Evolutionary conservation across 225 moss, liverwort and hornwort genomes (phyloP), one percentile per base, ranked within the genome.

Genomic region (Bryum argenteum): DNA sequence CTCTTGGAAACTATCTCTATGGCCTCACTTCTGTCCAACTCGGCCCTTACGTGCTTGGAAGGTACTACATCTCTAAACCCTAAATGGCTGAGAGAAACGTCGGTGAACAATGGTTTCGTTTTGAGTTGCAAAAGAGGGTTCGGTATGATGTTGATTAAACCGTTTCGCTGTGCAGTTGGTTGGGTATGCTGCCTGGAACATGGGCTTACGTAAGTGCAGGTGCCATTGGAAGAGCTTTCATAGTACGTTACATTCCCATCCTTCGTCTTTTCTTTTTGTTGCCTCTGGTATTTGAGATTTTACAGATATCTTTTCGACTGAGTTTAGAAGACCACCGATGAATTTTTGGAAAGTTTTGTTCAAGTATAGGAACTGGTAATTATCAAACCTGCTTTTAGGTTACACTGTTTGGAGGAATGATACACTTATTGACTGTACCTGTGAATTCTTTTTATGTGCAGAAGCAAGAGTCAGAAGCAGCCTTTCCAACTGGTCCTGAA

Each of bases 181-280:
- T 97, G 82, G 97, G 94, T 48, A 97, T 97, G 97, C 77, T 97
- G 69, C 97, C 97, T 73, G 97, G 97, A 60, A 83, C 97, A 18
- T 97, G 93, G 94, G 97, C 92, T 12, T 97, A 97, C 58, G 97
- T 94, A 16, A 94, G 97, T 74, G 94, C 97, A 10, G 97, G 97
- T 65, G 94, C 97, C 41, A 79, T 97, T 54, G 90, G 94, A 83
- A 86, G 93, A 65, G 83, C 87, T 69, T 89, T 97, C 22, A 90
- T 88, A 60, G 95, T 96, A 75, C 72, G 95, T 85, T 28, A 42
- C 63, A 14, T n/a, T 51, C 58, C n/a, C 42, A 50, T 57, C 24
- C n/a, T 58, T 20, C 43, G 6, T 61, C 33, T 33, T 6, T 33
- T 33, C 4, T 26, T 26, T 26, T 2, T 2, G 4, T 26, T 4